These are phyloP conservation scores for Amphicarpaea edgeworthii DNA, from an alignment of 306 rosid species.

Conservation along the genomic window DNA sequence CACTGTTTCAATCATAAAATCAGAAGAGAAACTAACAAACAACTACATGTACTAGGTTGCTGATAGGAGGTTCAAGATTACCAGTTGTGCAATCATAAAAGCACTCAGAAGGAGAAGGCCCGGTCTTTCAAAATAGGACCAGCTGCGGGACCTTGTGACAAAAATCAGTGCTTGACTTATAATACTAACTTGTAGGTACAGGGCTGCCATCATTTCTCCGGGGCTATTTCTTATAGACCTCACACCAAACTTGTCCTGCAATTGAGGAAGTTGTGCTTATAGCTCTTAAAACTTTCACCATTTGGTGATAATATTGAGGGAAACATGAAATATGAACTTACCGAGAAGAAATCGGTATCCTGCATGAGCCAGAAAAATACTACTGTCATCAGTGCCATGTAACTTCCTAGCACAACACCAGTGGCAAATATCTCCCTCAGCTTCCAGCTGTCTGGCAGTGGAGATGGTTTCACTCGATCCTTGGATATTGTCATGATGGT, in stretches of 20 bases:
- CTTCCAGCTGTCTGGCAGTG: constrained; percentile 95
- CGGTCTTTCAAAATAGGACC: constrained; percentile 91
- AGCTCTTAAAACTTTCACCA: constrained; percentile 12
- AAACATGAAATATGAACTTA: constrained; percentile 42
- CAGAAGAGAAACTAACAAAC: constrained; percentile 32
- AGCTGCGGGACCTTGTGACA: constrained; percentile 97
- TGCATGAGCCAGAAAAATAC: constrained; percentile 83
- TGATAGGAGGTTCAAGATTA: constrained; percentile 51
- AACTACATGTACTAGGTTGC: constrained; percentile 20
- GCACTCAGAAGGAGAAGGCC: constrained; percentile 90
- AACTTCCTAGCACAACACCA: constrained; percentile 94
- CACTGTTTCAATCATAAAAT: constrained; percentile 5
- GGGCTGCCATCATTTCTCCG: constrained; percentile 91
- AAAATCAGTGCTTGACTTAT: constrained; percentile 96
- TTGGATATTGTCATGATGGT: constrained; percentile 99
- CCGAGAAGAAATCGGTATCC: constrained; percentile 82
- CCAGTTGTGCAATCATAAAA: constrained; percentile 90
- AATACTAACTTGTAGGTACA: constrained; percentile 98
- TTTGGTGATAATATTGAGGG: neutral
- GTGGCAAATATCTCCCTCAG: constrained; percentile 95
- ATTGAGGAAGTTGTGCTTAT: constrained; percentile 17
- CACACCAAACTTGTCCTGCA: constrained; percentile 72
- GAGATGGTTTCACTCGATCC: constrained; percentile 98
- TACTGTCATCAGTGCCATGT: constrained; percentile 97
- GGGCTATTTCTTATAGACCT: constrained; percentile 41